These are phyloP conservation scores for Penicillium salamii DNA, from an alignment of 495 filamentous ascomycete species.

Conservation along the genomic window DNA sequence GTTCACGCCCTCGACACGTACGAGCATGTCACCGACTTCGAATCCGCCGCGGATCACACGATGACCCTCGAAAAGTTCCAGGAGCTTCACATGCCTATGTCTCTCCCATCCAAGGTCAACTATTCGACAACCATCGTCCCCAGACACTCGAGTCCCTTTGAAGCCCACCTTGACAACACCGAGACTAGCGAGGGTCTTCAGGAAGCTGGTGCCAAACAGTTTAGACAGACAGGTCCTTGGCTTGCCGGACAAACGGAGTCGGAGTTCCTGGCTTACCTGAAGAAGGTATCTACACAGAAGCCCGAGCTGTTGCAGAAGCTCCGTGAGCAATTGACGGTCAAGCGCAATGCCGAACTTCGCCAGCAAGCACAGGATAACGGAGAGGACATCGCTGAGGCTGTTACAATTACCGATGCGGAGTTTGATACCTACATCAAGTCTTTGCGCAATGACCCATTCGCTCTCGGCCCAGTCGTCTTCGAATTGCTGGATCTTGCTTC, in stretches of 20 bases:
- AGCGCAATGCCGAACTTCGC: conserved; percentile 41
- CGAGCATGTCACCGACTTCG: conserved; percentile 90
- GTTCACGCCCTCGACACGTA: conserved; percentile 75
- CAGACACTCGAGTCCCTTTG: conserved; percentile 51
- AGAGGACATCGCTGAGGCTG: conserved; percentile 29
- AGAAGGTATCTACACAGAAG: conserved; percentile 57
- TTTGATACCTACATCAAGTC: conserved; percentile 58
- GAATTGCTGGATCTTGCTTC: conserved; percentile 50
- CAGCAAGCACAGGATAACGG: conserved; percentile 48
- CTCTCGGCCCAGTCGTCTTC: conserved; percentile 43
- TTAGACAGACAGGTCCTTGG: conserved; percentile 67
- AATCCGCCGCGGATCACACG: conserved; percentile 77
- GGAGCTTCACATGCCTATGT: conserved; percentile 69
- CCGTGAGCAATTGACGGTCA: conserved; percentile 36
- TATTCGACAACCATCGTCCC: conserved; percentile 28
- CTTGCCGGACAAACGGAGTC: conserved; percentile 69
- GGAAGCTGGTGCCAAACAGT: conserved; percentile 34
- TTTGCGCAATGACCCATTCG: conserved; percentile 52
- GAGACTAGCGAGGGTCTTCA: conserved; percentile 30
- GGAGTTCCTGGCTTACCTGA: conserved; percentile 67
- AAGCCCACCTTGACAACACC: conserved; percentile 47
- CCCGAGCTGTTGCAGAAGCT: conserved; percentile 62
- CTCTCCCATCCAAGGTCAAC: conserved; percentile 39
- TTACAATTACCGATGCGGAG: conserved; percentile 58
- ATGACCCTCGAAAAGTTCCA: conserved; percentile 83